Evolutionary conservation across 257 asterid species (phyloP).

Genomic region (Leptodermis oblonga): DNA sequence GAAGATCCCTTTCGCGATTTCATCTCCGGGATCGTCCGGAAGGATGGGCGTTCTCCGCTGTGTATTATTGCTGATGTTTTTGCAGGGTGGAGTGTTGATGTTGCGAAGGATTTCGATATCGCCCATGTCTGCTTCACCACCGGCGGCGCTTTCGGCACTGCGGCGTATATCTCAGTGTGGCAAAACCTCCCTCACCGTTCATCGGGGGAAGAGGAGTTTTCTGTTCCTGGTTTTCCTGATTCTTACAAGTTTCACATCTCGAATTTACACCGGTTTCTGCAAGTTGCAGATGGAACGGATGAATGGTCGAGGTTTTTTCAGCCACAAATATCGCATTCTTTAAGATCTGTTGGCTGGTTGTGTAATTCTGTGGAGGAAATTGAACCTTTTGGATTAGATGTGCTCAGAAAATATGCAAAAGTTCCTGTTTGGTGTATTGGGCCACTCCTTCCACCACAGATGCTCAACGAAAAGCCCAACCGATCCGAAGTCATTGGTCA

Average conservation of each 20-base stretch:
- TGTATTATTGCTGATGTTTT: conserved; percentile 79
- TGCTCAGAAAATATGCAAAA: conserved; percentile 35
- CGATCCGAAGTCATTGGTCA: conserved; percentile 21
- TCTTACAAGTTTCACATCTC: conserved; percentile 41
- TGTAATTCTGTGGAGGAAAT: conserved; percentile 69
- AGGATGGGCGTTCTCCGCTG: conserved; percentile 56
- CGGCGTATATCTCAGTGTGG: conserved; percentile 72
- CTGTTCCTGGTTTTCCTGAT: conserved; percentile 57
- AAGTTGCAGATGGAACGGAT: conserved; percentile 71
- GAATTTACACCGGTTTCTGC: conserved; percentile 52
- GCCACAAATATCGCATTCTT: conserved; percentile 33
- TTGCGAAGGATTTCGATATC: conserved; percentile 49
- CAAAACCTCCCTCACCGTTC: conserved; percentile 67
- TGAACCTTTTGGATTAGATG: conserved; percentile 54
- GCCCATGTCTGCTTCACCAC: conserved; percentile 58
- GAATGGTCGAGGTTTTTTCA: conserved; percentile 73
- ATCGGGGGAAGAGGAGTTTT: conserved; percentile 31
- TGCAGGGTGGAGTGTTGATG: conserved; percentile 66
- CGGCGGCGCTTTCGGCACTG: conserved; percentile 81
- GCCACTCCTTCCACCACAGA: conserved; percentile 59
- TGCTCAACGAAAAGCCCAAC: conserved; percentile 28
- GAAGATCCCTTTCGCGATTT: conserved; percentile 33
- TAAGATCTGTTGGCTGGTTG: conserved; percentile 52
- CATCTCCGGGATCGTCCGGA: conserved; percentile 23
- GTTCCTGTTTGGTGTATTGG: conserved; percentile 82